Percentiles rank a stretch among this genome's conserved stretches.
These are phyloP conservation scores for Meyerozyma sp. DNA, from an alignment of 1,139 yeast species.

Conservation along the genomic window DNA sequence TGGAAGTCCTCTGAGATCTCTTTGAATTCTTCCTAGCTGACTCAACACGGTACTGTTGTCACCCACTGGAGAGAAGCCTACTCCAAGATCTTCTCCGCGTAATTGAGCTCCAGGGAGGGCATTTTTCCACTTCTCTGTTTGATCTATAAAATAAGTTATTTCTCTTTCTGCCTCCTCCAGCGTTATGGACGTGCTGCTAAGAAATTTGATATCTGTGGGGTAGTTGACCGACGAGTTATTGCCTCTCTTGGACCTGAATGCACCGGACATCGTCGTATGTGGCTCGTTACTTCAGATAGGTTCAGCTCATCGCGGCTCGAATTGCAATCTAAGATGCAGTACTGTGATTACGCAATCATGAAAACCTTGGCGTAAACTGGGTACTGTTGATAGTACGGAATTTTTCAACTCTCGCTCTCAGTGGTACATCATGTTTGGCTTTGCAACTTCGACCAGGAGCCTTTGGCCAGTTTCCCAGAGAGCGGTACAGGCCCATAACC, in stretches of 20 bases:
- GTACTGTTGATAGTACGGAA: not conserved
- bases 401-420: not conserved
- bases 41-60: slow-evolving; percentile 37
- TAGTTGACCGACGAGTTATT: slow-evolving; percentile 43
- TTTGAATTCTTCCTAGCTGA: slow-evolving; percentile 62
- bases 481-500: not conserved
- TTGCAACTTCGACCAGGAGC: not conserved
- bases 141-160: slow-evolving; percentile 42
- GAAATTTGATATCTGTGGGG: slow-evolving; percentile 41
- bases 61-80: slow-evolving; percentile 17
- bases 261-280: not conserved
- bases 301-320: not conserved
- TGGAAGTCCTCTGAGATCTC: slow-evolving; percentile 72
- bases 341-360: not conserved
- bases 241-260: slow-evolving; percentile 24
- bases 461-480: not conserved
- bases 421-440: not conserved
- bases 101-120: slow-evolving; percentile 5
- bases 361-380: not conserved
- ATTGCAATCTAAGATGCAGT: not conserved
- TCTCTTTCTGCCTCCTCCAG: slow-evolving; percentile 41
- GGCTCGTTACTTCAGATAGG: not conserved
- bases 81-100: slow-evolving; percentile 7
- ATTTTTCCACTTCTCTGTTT: slow-evolving; percentile 14
- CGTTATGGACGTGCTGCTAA: slow-evolving; percentile 20